Conservation (phyloP, 805 yeast species). For the Trichomonascus vanleenenianus region DNA sequence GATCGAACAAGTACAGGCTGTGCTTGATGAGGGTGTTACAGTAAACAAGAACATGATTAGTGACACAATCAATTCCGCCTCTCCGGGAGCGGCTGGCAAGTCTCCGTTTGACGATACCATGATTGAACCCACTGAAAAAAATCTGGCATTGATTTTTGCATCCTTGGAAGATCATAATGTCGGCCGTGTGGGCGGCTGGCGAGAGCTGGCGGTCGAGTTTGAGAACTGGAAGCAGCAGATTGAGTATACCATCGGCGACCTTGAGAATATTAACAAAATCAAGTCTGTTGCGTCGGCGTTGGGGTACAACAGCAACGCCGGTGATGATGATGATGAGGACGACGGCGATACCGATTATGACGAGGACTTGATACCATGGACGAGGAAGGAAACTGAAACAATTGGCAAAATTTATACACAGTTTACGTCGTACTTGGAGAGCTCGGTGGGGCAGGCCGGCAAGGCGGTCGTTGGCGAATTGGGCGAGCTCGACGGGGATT, state of each 20-base stretch:
- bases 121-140: neutral
- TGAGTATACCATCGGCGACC: neutral
- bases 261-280: neutral
- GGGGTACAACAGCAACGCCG: neutral
- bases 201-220: conserved; percentile 1
- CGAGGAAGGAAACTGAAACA: neutral
- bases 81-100: no score
- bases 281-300: neutral
- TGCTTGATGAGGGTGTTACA: no score
- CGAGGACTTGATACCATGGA: neutral
- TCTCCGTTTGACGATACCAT: no score
- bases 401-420: neutral
- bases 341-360: conserved; percentile 3
- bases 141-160: neutral
- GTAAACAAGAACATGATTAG: no score
- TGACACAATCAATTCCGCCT: no score
- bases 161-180: neutral
- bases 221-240: neutral
- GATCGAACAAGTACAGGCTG: no score
- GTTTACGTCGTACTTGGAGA: neutral
- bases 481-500: neutral
- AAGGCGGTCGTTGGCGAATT: neutral
- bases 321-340: conserved; percentile 4
- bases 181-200: conserved; percentile 1
- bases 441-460: neutral